Evolutionary conservation across 129 eudicot species (phyloP).

Genomic region (Logfia minima): DNA sequence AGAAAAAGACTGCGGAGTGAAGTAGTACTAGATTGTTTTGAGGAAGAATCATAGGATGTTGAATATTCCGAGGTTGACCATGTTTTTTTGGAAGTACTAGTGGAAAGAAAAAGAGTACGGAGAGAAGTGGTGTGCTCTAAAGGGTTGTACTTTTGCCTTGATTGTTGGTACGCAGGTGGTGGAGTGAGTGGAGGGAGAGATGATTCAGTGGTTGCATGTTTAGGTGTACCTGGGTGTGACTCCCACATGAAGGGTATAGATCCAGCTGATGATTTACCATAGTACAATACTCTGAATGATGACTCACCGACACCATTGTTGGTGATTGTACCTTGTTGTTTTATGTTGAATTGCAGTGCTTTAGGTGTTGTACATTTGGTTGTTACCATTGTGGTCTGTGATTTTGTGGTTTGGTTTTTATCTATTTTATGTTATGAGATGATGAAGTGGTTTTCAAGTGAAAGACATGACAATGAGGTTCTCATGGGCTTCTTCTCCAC

Average conservation of each 20-base stretch:
- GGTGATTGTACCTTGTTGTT: slow-evolving; percentile 18
- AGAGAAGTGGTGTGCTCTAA: slow-evolving; percentile 34
- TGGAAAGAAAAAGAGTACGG: slow-evolving; percentile 34
- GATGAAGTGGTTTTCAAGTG: slow-evolving; percentile 24
- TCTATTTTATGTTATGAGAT: slow-evolving; percentile 3
- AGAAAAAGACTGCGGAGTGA: slow-evolving; percentile 33
- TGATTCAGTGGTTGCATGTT: slow-evolving; percentile 39
- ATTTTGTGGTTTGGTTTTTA: background rate
- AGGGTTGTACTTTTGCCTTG: slow-evolving; percentile 9
- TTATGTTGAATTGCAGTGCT: slow-evolving; percentile 19
- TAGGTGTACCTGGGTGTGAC: slow-evolving; percentile 80
- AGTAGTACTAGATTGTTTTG: background rate
- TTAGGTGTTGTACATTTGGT: slow-evolving; percentile 21
- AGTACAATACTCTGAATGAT: slow-evolving; percentile 60
- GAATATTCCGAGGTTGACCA: slow-evolving; percentile 22
- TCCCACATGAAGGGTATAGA: slow-evolving; percentile 80
- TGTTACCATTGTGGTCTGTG: slow-evolving; percentile 1
- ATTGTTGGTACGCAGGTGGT: slow-evolving; percentile 48
- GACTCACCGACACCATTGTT: slow-evolving; percentile 28
- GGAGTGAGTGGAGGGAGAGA: slow-evolving; percentile 65
- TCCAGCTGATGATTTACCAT: slow-evolving; percentile 54
- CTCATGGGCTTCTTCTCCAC: background rate
- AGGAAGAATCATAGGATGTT: slow-evolving; percentile 3
- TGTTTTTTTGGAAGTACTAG: slow-evolving; percentile 12
- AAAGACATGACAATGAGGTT: slow-evolving; percentile 1